Evolutionary conservation across 1,139 yeast genomes (phyloP).

Genomic region (Candida smagusa): DNA sequence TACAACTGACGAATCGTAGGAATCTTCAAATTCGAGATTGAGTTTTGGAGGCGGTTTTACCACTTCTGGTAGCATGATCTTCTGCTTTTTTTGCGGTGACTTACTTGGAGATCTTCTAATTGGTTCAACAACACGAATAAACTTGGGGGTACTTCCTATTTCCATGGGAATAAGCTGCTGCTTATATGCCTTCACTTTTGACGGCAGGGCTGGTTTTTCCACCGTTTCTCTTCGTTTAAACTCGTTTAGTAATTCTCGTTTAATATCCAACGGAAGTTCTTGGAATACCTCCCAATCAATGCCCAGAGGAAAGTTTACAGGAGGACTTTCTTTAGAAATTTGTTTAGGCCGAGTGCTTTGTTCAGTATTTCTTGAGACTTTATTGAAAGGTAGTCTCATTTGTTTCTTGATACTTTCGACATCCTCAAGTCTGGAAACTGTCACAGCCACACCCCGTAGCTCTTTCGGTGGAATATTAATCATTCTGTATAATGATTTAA

Average conservation of each 20-base stretch:
- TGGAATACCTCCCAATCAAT: constrained; percentile 57
- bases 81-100: constrained; percentile 12
- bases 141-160: constrained; percentile 28
- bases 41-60: constrained; percentile 6
- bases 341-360: not conserved
- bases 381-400: constrained; percentile 36
- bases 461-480: constrained; percentile 63
- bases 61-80: constrained; percentile 1
- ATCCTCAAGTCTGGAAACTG: constrained; percentile 53
- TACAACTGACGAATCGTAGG: constrained; percentile 40
- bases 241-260: constrained; percentile 47
- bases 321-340: not conserved
- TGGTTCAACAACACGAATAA: constrained; percentile 35
- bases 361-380: not conserved
- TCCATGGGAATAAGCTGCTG: constrained; percentile 43
- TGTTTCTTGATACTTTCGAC: constrained; percentile 38
- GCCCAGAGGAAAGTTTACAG: constrained; percentile 10
- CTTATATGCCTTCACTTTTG: constrained; percentile 24
- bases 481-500: constrained; percentile 54
- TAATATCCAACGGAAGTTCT: constrained; percentile 51
- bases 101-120: constrained; percentile 16
- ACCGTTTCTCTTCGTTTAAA: constrained; percentile 30
- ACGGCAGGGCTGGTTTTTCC: constrained; percentile 6
- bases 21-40: constrained; percentile 15
- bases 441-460: constrained; percentile 75